Evolutionary conservation across 768 basidiomycete species (phyloP), one percentile per base, ranked within the genome.

Genomic region (Trametes villosa): DNA sequence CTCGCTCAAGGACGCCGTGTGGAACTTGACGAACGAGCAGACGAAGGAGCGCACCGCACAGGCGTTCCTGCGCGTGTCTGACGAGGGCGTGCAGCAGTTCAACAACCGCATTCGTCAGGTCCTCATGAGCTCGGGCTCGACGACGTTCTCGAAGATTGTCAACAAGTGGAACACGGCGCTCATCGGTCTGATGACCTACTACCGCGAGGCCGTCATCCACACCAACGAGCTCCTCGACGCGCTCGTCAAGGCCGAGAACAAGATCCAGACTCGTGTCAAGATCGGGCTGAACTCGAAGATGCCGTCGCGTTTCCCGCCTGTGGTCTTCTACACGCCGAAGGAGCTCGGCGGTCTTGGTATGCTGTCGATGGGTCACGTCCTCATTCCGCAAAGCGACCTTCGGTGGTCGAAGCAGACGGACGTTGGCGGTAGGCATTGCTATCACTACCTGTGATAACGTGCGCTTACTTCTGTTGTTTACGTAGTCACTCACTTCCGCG

Each of bases 281-380:
- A 98, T 99, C 63, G 97, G 96, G n/a, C 72, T 97, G 67, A 97
- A 98, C 82, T 93, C 91, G 75, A 97, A 98, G 80, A 98, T 99
- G 97, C 97, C 97, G 24, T 97, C 95, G 4, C 90, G 95, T 83
- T 98, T 98, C 85, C 96, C 97, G 57, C 91, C 96, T 12, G 91
- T 93, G 17, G 91, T 96, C 9, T 96, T 95, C 81, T 96, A 97
- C 72, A 96, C 94, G 7, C 96, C 94, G 0, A 98, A 98, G 87
- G 97, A 98, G 81, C 79, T 98, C 31, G 97, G 96, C 72, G 97
- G 96, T 73, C 86, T 98, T 44, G 97, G 97, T 53, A 98, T 98
- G 97, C 80, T 99, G 70, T 98, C 95, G 3, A 99, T 99, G 97
- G 96, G 96, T 13, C 97, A 98, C 74, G 96, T 99, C 50, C 82